These are phyloP conservation scores for Pleurotus tuber-regium DNA, from an alignment of 768 basidiomycete genomes.

Conservation along the genomic window DNA sequence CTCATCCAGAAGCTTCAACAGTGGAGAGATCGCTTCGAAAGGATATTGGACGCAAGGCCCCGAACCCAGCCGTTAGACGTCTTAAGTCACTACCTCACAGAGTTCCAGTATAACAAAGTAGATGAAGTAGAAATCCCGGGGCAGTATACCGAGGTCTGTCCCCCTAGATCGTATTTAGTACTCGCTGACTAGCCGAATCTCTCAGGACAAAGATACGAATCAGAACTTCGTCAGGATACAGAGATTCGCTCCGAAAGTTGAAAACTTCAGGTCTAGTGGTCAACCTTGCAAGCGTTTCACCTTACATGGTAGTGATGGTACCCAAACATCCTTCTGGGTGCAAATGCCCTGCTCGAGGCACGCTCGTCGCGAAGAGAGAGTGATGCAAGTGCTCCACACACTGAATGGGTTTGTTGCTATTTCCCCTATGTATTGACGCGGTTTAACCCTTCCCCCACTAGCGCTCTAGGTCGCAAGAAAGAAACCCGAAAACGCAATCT, in stretches of 20 bases:
- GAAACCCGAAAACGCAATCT: slow-evolving; percentile 92
- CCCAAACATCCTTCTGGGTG: slow-evolving; percentile 85
- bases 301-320: slow-evolving; percentile 87
- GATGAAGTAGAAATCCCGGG: slow-evolving; percentile 99
- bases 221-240: slow-evolving; percentile 88
- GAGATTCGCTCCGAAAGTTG: slow-evolving; percentile 88
- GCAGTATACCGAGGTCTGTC: slow-evolving; percentile 92
- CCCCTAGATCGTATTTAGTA: neutral
- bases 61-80: slow-evolving; percentile 82
- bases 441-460: slow-evolving; percentile 29
- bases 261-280: slow-evolving; percentile 84
- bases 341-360: slow-evolving; percentile 86
- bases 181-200: slow-evolving; percentile 9
- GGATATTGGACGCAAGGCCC: slow-evolving; percentile 76
- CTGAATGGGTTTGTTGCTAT: slow-evolving; percentile 73
- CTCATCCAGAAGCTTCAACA: slow-evolving; percentile 87
- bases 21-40: slow-evolving; percentile 93
- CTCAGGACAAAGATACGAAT: slow-evolving; percentile 91
- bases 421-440: slow-evolving; percentile 1
- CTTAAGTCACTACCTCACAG: slow-evolving; percentile 89
- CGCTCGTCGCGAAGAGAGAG: slow-evolving; percentile 87
- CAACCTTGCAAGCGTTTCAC: slow-evolving; percentile 88
- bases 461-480: slow-evolving; percentile 82
- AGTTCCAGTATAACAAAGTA: slow-evolving; percentile 97
- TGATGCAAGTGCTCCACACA: slow-evolving; percentile 90